Evolutionary conservation across 345 rosid genomes (phyloP).

Genomic region (Nasturtium officinale): DNA sequence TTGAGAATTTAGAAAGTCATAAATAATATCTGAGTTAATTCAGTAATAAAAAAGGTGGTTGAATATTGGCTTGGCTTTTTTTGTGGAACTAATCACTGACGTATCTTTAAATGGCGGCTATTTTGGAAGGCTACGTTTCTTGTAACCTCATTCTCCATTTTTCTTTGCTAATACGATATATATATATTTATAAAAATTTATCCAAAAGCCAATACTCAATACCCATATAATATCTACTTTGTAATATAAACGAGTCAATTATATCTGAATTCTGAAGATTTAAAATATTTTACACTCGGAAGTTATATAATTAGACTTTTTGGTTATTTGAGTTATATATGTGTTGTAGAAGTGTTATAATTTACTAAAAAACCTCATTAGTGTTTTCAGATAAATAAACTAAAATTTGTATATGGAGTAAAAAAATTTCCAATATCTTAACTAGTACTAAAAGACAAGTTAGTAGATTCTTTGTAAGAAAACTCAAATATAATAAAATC

Average conservation of each 20-base stretch:
- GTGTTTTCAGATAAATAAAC: not conserved
- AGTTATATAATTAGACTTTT: not conserved
- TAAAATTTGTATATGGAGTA: not conserved
- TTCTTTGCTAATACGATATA: not conserved
- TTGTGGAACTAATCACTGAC: conserved; percentile 21
- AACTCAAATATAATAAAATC: not conserved
- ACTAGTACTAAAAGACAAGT: conserved; percentile 3
- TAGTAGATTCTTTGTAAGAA: not conserved
- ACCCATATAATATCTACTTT: not conserved
- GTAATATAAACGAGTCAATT: not conserved
- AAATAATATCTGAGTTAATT: conserved; percentile 12
- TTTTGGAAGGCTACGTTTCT: conserved; percentile 33
- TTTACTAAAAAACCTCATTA: not conserved
- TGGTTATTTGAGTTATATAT: not conserved
- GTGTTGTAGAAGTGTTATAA: not conserved
- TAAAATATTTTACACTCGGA: not conserved
- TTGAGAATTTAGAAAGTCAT: conserved; percentile 8
- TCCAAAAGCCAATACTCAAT: not conserved
- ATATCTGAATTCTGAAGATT: not conserved
- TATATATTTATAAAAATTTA: not conserved
- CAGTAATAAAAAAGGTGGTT: conserved; percentile 23
- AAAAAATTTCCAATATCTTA: not conserved
- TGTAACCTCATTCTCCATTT: conserved; percentile 5
- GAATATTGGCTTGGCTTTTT: conserved; percentile 34
- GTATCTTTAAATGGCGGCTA: conserved; percentile 39